Conservation (phyloP, 768 basidiomycete genomes). For the Lyophyllum semitale region DNA sequence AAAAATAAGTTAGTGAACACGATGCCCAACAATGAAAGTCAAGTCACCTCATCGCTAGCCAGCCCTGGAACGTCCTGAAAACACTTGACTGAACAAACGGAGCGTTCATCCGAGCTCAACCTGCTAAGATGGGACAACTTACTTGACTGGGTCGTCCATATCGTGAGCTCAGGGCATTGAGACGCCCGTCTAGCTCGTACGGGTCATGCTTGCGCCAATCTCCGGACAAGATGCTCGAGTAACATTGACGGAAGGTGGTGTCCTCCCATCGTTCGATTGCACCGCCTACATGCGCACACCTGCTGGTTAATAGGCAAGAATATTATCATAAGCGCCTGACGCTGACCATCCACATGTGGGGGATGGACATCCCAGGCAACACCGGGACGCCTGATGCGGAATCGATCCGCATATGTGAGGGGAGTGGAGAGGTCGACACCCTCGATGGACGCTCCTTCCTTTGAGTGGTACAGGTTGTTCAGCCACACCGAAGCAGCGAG, state of each 20-base stretch:
- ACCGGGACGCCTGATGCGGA: constrained; percentile 73
- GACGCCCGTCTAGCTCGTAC: constrained; percentile 59
- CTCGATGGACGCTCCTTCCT: constrained; percentile 36
- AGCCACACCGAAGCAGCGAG: constrained; percentile 58
- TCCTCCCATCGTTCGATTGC: constrained; percentile 79
- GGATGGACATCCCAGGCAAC: constrained; percentile 52
- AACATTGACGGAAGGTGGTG: constrained; percentile 55
- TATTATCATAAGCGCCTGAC: constrained; percentile 7
- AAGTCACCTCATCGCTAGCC: constrained; percentile 65
- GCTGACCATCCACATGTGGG: constrained; percentile 43
- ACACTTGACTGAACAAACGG: constrained; percentile 38
- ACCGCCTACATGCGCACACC: constrained; percentile 49
- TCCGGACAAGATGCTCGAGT: constrained; percentile 59
- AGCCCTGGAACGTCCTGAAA: constrained; percentile 76
- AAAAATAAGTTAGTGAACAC: neutral
- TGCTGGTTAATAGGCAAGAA: neutral
- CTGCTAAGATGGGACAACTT: neutral
- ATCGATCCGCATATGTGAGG: constrained; percentile 71
- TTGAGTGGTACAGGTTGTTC: constrained; percentile 62
- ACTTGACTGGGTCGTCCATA: constrained; percentile 61
- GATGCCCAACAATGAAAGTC: neutral
- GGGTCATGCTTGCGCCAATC: constrained; percentile 69
- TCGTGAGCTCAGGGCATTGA: constrained; percentile 62
- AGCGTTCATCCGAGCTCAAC: neutral
- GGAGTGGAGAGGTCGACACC: constrained; percentile 64